These are phyloP conservation scores for Pinus albicaulis DNA, from an alignment of 75 land plant genomes.

Conservation along the genomic window DNA sequence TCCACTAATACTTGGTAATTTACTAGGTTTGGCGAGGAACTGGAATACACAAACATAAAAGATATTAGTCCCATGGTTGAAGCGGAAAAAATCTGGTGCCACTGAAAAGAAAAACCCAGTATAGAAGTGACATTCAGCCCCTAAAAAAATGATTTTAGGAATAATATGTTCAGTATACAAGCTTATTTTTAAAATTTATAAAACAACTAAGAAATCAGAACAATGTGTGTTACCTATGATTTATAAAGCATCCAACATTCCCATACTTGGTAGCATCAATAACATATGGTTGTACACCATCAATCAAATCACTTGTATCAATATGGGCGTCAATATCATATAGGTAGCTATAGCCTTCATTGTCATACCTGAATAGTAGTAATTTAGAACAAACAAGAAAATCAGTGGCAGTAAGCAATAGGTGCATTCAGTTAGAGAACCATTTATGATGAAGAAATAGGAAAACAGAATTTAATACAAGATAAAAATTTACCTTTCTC, in stretches of 20 bases:
- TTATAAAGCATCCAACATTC: slow-evolving; percentile 92
- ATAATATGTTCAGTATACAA: no score
- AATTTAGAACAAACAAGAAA: not conserved
- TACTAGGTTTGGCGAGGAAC: slow-evolving; percentile 90
- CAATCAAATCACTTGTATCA: slow-evolving; percentile 40
- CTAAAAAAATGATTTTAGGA: not conserved
- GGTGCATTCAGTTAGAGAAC: not conserved
- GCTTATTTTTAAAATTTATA: no score
- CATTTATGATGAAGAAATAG: not conserved
- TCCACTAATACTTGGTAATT: slow-evolving; percentile 91
- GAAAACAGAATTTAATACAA: not conserved
- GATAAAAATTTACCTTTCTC: slow-evolving; percentile 50
- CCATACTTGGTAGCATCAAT: slow-evolving; percentile 93
- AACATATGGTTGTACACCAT: slow-evolving; percentile 61
- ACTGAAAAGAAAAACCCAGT: not conserved
- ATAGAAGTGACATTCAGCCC: not conserved
- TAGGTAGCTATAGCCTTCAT: slow-evolving; percentile 71
- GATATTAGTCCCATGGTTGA: not conserved
- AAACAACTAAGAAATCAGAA: no score
- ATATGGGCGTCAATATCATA: slow-evolving; percentile 80
- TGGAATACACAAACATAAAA: slow-evolving; percentile 22
- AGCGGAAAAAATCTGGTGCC: not conserved
- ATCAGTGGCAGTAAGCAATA: not conserved
- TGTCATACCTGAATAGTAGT: slow-evolving; percentile 58
- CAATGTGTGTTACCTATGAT: slow-evolving; percentile 72